A percentile compares a stretch with the other conserved stretches of the same genome.
These are phyloP conservation scores for Suhomyces coccinellae DNA, from an alignment of 1,139 yeast genomes.

Conservation along the genomic window DNA sequence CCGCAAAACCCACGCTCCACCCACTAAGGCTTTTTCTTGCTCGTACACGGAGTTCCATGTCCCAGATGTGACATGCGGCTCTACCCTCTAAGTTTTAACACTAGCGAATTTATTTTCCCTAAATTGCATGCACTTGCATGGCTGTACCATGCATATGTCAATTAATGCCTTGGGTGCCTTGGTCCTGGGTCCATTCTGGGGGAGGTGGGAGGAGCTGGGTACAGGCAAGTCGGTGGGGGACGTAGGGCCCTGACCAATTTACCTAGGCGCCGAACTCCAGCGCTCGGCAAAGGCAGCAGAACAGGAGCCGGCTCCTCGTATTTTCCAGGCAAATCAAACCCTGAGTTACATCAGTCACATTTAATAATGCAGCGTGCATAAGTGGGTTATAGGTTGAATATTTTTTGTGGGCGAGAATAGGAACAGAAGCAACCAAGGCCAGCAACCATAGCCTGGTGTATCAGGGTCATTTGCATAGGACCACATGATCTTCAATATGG, in stretches of 20 bases:
- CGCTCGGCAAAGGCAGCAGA: no score
- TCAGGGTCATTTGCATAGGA: neutral
- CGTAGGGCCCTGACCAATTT: no score
- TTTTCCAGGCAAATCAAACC: neutral
- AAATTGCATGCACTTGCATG: neutral
- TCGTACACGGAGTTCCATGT: slow-evolving; percentile 3
- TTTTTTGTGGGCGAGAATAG: neutral
- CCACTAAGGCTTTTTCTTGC: slow-evolving; percentile 1
- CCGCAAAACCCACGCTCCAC: neutral
- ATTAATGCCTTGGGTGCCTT: neutral
- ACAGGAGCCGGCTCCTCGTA: neutral
- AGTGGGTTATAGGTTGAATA: no score
- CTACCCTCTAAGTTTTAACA: neutral
- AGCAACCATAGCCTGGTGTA: neutral
- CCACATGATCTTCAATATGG: neutral
- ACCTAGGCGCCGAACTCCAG: no score
- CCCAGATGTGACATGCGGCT: neutral
- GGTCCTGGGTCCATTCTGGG: neutral
- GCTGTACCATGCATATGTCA: slow-evolving; percentile 3
- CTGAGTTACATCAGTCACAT: neutral
- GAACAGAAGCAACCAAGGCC: neutral
- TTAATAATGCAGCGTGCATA: no score
- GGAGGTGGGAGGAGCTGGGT: neutral
- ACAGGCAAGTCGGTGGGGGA: no score
- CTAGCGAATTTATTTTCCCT: slow-evolving; percentile 1